Base-by-base conservation (phyloP, 2,329 filamentous ascomycete species). In the Diplodia intermedia region DNA sequence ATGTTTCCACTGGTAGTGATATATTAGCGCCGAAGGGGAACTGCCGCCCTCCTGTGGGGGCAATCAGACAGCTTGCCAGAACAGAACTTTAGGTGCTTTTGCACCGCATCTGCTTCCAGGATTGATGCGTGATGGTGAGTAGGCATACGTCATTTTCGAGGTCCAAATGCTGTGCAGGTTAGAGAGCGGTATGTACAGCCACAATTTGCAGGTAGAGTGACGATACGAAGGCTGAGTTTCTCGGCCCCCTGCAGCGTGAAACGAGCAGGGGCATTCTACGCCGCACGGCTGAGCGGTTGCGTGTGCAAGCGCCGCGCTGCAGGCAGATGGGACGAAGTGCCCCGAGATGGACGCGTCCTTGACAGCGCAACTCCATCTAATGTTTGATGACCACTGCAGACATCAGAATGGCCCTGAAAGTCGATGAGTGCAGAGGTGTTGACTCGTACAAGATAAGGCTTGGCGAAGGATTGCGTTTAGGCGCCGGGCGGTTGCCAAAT, bases 221-320 rank as follows among this genome's bases (percentile, higher is more conserved):
- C 4, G 9, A n/a, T 33, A 33, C 15, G 18, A 29, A 38, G 54
- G 31, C n/a, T 38, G 36, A 60, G 36, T 29, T n/a, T 4, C 12
- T n/a, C 6, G 3, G 55, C 29, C 20, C 36, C 38, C n/a, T 43
- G 43, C 15, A 49, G 7, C 33, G 18, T 31, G 8, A 50, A 62
- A 15, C 31, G 29, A 11, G 26, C 1, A 12, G 7, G 31, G 8
- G 60, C 3, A 2, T 52, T 31, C 60, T 31, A 38, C 29, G 60
- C 47, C 47, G 47, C 60, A 52, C 47, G n/a, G 47, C 47, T 40
- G 18, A 33, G 60, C 43, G 50, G 12, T 31, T 47, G 47, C 29
- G 40, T 38, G 18, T n/a, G 15, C 31, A 26, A 23, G 29, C 15
- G 47, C 47, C 7, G 31, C 36, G 60, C 11, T 12, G 9, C 47